Conservation (phyloP, 2,329 filamentous ascomycete species). For the Colletotrichum sp. region DNA sequence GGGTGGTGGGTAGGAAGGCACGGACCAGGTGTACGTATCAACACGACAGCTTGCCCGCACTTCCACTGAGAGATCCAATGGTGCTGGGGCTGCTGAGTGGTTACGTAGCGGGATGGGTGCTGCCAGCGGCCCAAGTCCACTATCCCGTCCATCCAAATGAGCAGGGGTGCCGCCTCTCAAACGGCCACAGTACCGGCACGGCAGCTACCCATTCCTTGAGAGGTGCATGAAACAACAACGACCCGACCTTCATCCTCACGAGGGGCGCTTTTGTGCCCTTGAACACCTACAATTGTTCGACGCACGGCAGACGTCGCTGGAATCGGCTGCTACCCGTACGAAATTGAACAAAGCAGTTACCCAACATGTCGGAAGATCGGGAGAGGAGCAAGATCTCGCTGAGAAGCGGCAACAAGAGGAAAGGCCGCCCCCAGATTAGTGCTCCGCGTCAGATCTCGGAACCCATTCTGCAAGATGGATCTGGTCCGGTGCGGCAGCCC, state of each 20-base stretch:
- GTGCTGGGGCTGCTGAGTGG: neutral
- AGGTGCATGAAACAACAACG: conserved; percentile 16
- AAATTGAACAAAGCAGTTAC: neutral
- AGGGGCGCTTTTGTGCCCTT: neutral
- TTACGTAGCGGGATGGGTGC: conserved; percentile 15
- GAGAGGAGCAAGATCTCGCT: conserved; percentile 64
- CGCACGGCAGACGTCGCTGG: neutral
- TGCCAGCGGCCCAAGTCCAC: neutral
- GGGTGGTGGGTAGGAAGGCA: conserved; percentile 5
- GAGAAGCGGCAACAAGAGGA: conserved; percentile 63
- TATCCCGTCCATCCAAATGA: neutral
- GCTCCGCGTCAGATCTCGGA: conserved; percentile 67
- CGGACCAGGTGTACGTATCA: neutral
- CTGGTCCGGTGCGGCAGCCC: conserved; percentile 24
- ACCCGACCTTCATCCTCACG: neutral
- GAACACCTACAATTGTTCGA: neutral
- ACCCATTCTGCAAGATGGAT: conserved; percentile 58
- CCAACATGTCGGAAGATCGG: conserved; percentile 62
- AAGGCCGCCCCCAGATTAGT: conserved; percentile 65
- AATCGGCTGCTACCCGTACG: neutral
- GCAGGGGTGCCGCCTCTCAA: conserved; percentile 2
- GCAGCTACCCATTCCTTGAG: conserved; percentile 9
- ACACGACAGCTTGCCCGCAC: neutral
- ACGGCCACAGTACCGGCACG: conserved; percentile 4
- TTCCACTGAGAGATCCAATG: neutral